These are phyloP conservation scores for Auxenochlorella protothecoides DNA, from an alignment of 139 green algal species.

Conservation along the genomic window DNA sequence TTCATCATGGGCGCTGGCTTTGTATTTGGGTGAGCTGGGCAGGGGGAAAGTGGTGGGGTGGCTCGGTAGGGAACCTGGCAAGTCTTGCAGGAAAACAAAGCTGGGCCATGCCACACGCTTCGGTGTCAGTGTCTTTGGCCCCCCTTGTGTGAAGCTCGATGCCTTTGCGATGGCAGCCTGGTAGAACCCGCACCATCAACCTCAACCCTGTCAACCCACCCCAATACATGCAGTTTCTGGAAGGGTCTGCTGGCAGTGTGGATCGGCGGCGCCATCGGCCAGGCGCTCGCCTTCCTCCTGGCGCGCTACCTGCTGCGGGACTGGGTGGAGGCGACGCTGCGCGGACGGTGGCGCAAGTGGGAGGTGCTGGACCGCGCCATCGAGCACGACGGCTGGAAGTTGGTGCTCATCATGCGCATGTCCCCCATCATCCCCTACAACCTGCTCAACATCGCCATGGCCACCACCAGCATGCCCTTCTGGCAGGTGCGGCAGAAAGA, in stretches of 20 bases:
- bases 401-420: conserved; percentile 48
- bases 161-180: too few species aligned
- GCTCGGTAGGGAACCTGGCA: too few species aligned
- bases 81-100: too few species aligned
- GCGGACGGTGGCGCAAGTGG: conserved; percentile 39
- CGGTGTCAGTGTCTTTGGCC: too few species aligned
- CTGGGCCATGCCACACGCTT: too few species aligned
- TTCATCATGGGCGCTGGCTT: conserved; percentile 45
- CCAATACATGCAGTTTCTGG: conserved; percentile 9
- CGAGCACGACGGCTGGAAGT: conserved; percentile 49
- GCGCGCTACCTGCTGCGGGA: conserved; percentile 40
- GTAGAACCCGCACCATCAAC: too few species aligned
- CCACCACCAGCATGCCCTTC: conserved; percentile 46
- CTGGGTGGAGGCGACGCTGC: conserved; percentile 29
- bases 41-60: not conserved
- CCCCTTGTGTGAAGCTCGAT: too few species aligned
- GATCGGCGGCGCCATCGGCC: conserved; percentile 38
- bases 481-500: conserved; percentile 9
- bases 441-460: conserved; percentile 49
- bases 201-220: too few species aligned
- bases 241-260: conserved; percentile 42
- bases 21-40: conserved; percentile 29
- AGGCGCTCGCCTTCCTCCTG: conserved; percentile 41
- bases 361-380: conserved; percentile 42
- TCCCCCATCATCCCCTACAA: conserved; percentile 31